Evolutionary conservation across 768 basidiomycete genomes (phyloP).

Genomic region (Kwoniella europaea): DNA sequence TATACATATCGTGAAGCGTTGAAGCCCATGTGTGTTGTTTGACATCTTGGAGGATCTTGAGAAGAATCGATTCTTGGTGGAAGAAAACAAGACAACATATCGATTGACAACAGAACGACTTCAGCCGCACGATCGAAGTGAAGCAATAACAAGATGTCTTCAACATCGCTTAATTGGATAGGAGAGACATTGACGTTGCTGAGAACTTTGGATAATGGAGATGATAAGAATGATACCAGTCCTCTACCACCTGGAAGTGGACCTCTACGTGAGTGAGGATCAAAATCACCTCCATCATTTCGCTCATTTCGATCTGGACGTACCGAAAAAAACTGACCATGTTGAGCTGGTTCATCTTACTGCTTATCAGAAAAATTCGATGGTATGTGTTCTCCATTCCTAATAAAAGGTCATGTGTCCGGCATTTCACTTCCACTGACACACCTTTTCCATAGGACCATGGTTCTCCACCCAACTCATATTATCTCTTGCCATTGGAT

Average conservation of each 20-base stretch:
- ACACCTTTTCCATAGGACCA: conserved; percentile 64
- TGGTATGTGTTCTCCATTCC: conserved; percentile 24
- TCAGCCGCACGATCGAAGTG: no score
- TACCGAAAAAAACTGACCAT: no score
- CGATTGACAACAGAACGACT: no score
- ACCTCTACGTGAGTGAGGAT: conserved; percentile 41
- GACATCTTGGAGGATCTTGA: not conserved
- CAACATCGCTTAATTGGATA: conserved; percentile 10
- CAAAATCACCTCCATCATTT: no score
- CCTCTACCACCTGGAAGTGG: conserved; percentile 44
- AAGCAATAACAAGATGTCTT: not conserved
- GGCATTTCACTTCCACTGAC: no score
- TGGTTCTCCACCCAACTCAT: conserved; percentile 92
- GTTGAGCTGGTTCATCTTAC: not conserved
- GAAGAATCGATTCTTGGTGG: no score
- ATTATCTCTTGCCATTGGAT: conserved; percentile 76
- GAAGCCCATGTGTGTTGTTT: not conserved
- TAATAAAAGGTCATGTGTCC: no score
- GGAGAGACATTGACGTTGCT: not conserved
- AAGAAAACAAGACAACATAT: no score
- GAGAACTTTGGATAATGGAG: conserved; percentile 9
- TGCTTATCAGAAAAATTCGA: conserved; percentile 42
- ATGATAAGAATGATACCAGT: conserved; percentile 19
- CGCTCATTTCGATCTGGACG: no score
- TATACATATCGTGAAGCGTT: not conserved